These are phyloP conservation scores for Malassezia japonica DNA, from an alignment of 1,284 basidiomycete genomes.

Conservation along the genomic window DNA sequence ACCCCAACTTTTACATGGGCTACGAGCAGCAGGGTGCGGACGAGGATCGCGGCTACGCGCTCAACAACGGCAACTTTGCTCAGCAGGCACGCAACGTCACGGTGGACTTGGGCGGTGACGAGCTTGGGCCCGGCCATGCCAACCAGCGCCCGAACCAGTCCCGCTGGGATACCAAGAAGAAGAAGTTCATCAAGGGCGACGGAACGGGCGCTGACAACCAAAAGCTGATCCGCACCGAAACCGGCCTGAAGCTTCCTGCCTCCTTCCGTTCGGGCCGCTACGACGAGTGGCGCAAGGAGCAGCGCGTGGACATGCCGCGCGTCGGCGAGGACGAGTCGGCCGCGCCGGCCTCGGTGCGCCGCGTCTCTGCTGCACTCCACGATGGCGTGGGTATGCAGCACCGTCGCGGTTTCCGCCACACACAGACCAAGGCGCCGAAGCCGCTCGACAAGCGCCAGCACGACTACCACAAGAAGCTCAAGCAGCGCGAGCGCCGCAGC, in stretches of 20 bases:
- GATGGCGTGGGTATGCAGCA: conserved; percentile 50
- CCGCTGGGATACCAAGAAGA: conserved; percentile 92
- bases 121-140: conserved; percentile 52
- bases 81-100: conserved; percentile 70
- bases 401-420: conserved; percentile 55
- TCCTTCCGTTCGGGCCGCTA: conserved; percentile 85
- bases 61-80: conserved; percentile 59
- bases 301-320: conserved; percentile 61
- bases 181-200: conserved; percentile 79
- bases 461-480: conserved; percentile 23
- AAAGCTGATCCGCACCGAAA: conserved; percentile 87
- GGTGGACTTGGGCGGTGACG: conserved; percentile 69
- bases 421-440: conserved; percentile 29
- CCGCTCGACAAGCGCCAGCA: conserved; percentile 18
- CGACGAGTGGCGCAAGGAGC: conserved; percentile 85
- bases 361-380: conserved; percentile 9
- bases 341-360: conserved; percentile 13
- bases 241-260: conserved; percentile 81
- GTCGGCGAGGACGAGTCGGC: conserved; percentile 65
- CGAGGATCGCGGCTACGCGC: conserved; percentile 64
- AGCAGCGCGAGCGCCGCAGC: conserved; percentile 22
- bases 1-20: conserved; percentile 81
- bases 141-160: conserved; percentile 52
- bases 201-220: conserved; percentile 82
- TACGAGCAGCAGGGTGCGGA: conserved; percentile 76